Base-by-base conservation (phyloP, 345 rosid species). In the Hibiscus mutabilis region DNA sequence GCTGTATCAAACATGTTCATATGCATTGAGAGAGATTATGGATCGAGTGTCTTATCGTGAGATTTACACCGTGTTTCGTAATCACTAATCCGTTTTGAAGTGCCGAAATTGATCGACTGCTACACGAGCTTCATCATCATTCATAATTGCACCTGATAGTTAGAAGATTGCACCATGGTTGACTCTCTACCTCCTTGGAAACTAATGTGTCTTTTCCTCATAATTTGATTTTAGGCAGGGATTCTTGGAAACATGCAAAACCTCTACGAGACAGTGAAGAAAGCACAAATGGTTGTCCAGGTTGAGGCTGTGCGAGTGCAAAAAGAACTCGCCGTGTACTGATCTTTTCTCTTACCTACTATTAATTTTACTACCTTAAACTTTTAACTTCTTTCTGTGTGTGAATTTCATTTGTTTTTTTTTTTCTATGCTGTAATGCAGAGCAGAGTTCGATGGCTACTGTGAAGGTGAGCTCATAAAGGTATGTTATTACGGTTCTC, bases 251-350 rank as follows among this genome's bases (percentile, higher is more conserved):
- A 49, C 19, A 49, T 91, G 97, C 92, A 86, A 78, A 93, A 89
- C 79, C 82, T 93, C 71, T 93, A 84, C 66, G 98, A 91, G 66
- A 91, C 96, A 2, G 97, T 91, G 72, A 93, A 93, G 78, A 93
- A 93, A 80, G 97, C 98, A n/a, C 96, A 93, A 82, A 91, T 86
- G 92, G 96, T 93, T 69, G 98, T 93, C 83, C 97, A 91, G 83
- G 97, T 91, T 14, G 98, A 91, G 76, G 97, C 97, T 52, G 98
- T 93, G 16, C 83, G 86, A 19, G 97, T 93, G 60, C 98, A 91
- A 71, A 93, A 93, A 63, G 97, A 89, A 82, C 88, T 93, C 72
- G 97, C 97, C 61, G 90, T 25, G 94, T 91, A 88, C 77, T 89
- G 69, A 57, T 46, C 49, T 44, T 74, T 49, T 19, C 27, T 63